Evolutionary conservation across 202 grass and related monocot species (phyloP), one percentile per base, ranked within the genome.

Genomic region (Setaria viridis): DNA sequence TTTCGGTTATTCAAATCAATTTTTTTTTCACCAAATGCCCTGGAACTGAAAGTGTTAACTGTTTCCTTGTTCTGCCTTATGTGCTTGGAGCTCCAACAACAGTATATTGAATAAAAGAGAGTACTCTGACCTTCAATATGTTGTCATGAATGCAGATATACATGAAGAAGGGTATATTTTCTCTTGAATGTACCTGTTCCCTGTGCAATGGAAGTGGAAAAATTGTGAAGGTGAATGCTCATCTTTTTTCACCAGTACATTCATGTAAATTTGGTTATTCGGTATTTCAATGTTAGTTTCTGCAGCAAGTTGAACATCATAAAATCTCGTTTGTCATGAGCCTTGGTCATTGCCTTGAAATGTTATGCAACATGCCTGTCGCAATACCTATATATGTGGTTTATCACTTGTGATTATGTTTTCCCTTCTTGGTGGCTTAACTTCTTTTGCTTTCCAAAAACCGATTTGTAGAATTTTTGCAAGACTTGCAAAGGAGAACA

Each of bases 401-500:
- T 67, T 67, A 47, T 76, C 34, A 42, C 78, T 77, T 66, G 6
- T 55, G 3, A 21, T 79, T 66, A 73, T 84, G 15, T 62, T 87
- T 82, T 79, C 68, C 15, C 2, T 77, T 82, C 34, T 85, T 21
- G 47, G 25, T 42, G n/a, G 34, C 29, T 77, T 84, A 47, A 84
- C 42, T 43, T 79, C n/a, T 80, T 87, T 45, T 80, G 58, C 37
- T 63, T 81, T 66, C 48, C 74, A 16, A 90, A 90, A 69, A 65
- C 84, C 39, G 25, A 42, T 82, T 70, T 94, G 76, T 82, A 99
- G 96, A 91, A 35, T 85, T 91, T 99, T 81, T 99, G 96, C 88
- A 99, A 99, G 85, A 94, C 93, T 45, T 99, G 96, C 90, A 99
- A 94, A 66, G 96, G 96, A 54, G 79, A 94, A 68, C 92, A 92